phyloP scores from a whole-genome alignment of 2,329 filamentous ascomycete genomes.

The Alternaria incomplexa region DNA sequence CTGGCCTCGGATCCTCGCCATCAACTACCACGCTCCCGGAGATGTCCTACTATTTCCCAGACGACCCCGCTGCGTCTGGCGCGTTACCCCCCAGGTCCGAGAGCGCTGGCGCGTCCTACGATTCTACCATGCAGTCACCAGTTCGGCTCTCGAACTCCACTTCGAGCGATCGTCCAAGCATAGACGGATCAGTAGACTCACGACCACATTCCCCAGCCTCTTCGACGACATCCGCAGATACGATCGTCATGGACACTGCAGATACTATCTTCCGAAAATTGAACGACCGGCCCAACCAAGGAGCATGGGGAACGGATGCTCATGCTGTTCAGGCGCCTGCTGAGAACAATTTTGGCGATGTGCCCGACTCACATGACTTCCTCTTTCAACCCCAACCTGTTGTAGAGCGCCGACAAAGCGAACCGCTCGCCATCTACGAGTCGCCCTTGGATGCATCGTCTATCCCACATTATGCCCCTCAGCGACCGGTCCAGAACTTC shows the following conservation, averaged over 20 bases:
- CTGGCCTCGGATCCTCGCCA: constrained; percentile 17
- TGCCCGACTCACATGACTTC: constrained; percentile 39
- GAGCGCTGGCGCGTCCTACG: neutral
- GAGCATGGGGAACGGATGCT: constrained; percentile 21
- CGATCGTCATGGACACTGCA: constrained; percentile 32
- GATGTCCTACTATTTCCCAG: constrained; percentile 36
- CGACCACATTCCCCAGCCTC: constrained; percentile 31
- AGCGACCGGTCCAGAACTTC: constrained; percentile 30
- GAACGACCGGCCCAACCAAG: constrained; percentile 27
- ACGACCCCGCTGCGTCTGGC: constrained; percentile 23
- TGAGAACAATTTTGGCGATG: constrained; percentile 12
- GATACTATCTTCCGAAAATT: constrained; percentile 36
- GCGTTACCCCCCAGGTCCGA: constrained; percentile 14
- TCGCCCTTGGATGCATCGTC: constrained; percentile 11
- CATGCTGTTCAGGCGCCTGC: constrained; percentile 16
- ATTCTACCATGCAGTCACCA: constrained; percentile 6
- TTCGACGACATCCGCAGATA: constrained; percentile 27
- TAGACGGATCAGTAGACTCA: constrained; percentile 11
- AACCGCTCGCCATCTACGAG: constrained; percentile 15
- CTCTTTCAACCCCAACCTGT: constrained; percentile 25
- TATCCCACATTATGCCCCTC: constrained; percentile 21
- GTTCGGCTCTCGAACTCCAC: constrained; percentile 7
- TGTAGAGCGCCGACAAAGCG: constrained; percentile 9
- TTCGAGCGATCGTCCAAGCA: constrained; percentile 8
- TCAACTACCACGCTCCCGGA: constrained; percentile 35